Evolutionary conservation across 306 rosid species (phyloP), one percentile per base, ranked within the genome.

Genomic region (Cucumis sativus): DNA sequence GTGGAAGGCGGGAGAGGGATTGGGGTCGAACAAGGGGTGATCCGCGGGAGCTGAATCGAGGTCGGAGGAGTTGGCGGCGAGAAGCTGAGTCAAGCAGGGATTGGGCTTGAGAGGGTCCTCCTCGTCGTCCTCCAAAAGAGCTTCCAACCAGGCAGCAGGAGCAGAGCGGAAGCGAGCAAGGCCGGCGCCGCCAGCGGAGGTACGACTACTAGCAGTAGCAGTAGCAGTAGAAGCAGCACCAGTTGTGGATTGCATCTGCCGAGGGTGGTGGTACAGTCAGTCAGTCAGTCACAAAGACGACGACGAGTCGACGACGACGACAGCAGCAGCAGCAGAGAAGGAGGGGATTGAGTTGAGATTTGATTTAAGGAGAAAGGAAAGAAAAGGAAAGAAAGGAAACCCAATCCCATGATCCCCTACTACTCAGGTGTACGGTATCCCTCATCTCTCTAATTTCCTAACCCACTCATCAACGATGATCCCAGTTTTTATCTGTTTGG

Each of bases 71-170:
- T 33, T 73, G 11, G 76, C 80, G 8, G 84, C 82, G 8, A 93
- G 93, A 41, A 93, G 87, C 66, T 93, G 96, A 70, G 92, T 91
- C 69, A 91, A 82, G 70, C 96, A 85, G 80, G 82, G 88, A 23
- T 73, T 80, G 10, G 86, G 85, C 87, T 83, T 80, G 49, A 91
- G 67, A 1, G 84, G 89, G 82, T 88, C 90, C 39, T 80, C 87
- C 15, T 68, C 83, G 45, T 87, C 91, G 73, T 87, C 96, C 9
- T 91, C 93, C 6, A 91, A 83, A 37, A 89, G 86, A 0, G 93
- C 82, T 72, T 93, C 98, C 75, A 93, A 79, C 98, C 97, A 91
- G 45, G 84, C 70, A n/a, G 93, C 92, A 54, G 98, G 96, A 56
- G 96, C 88, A 41, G 98, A 93, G 30, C 82, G 89, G 84, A 87